Evolutionary conservation across 257 asterid genomes (phyloP), one percentile per base, ranked within the genome.

Genomic region (Plantago ovata): DNA sequence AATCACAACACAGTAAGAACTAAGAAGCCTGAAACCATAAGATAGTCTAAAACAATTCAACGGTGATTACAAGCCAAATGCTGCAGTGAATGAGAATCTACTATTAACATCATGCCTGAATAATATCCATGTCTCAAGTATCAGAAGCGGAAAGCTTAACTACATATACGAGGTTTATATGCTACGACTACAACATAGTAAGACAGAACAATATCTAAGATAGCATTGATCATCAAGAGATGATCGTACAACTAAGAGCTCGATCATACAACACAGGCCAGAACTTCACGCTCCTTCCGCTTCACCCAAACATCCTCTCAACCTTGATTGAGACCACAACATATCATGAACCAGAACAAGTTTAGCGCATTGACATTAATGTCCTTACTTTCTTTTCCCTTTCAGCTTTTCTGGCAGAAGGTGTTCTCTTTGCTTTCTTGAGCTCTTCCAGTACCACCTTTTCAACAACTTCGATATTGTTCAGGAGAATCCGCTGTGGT

Each of bases 361-460:
- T 58, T 49, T 53, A 85, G 43, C 95, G 80, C 95, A 89, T 79
- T 12, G 94, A 83, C 96, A 80, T 85, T 68, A 89, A 55, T 0
- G 85, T 83, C 63, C 71, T 58, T 0, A 89, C 86, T 40, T 75
- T 79, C 69, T 83, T 79, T 24, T 81, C 84, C 69, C 89, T 72
- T 61, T 81, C 94, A 0, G 74, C 81, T 39, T 68, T 85, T 65
- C 74, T 79, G 42, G 96, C 91, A 36, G 70, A 64, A 6, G 96
- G 95, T 11, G 87, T 78, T 69, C 85, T 74, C 84, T 76, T 83
- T 40, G 81, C 64, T 65, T 78, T 84, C 3, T 58, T 74, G 28
- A 85, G 80, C 67, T 89, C 95, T 45, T 83, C 91, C 83, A 72
- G 74, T 40, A 89, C 86, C 58, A 73, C 95, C 63, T 71, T 80